Evolutionary conservation across 495 filamentous ascomycete genomes (phyloP).

Genomic region (Penicillium egyptiacum): DNA sequence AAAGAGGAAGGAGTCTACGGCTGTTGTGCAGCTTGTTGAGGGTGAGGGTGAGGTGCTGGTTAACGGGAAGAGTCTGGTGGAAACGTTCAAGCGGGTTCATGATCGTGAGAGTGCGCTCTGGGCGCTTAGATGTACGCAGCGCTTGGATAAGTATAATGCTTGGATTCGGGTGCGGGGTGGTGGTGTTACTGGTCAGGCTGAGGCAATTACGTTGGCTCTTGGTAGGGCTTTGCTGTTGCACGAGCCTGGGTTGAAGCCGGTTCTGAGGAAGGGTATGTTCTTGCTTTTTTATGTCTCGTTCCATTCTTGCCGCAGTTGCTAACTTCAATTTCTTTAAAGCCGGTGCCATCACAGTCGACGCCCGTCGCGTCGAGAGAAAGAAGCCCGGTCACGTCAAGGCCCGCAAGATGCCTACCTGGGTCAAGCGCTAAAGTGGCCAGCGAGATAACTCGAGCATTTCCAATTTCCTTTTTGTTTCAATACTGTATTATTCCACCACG

Average conservation of each 20-base stretch:
- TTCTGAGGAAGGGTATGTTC: constrained; percentile 80
- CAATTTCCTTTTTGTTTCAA: constrained; percentile 23
- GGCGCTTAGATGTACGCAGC: constrained; percentile 77
- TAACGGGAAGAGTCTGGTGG: constrained; percentile 78
- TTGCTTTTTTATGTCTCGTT: constrained; percentile 4
- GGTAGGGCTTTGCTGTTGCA: constrained; percentile 85
- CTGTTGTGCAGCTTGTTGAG: constrained; percentile 83
- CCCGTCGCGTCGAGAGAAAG: constrained; percentile 93
- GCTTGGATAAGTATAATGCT: constrained; percentile 95
- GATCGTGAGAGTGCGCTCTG: constrained; percentile 94
- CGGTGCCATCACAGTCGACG: constrained; percentile 88
- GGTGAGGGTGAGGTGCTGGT: constrained; percentile 85
- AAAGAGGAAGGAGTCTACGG: constrained; percentile 79
- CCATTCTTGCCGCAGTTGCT: constrained; percentile 22
- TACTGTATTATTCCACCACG: constrained; percentile 34
- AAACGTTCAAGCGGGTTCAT: constrained; percentile 82
- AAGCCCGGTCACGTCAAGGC: constrained; percentile 95
- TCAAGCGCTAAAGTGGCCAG: constrained; percentile 62
- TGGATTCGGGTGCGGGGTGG: constrained; percentile 82
- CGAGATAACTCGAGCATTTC: constrained; percentile 3
- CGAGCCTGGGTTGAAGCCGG: constrained; percentile 85
- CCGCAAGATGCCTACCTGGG: constrained; percentile 97
- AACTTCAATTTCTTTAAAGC: constrained; percentile 53
- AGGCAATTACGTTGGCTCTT: constrained; percentile 90
- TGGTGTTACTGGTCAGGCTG: constrained; percentile 91